These are phyloP conservation scores for Aspergillus quadricinctus DNA, from an alignment of 2,329 filamentous ascomycete genomes.

Conservation along the genomic window DNA sequence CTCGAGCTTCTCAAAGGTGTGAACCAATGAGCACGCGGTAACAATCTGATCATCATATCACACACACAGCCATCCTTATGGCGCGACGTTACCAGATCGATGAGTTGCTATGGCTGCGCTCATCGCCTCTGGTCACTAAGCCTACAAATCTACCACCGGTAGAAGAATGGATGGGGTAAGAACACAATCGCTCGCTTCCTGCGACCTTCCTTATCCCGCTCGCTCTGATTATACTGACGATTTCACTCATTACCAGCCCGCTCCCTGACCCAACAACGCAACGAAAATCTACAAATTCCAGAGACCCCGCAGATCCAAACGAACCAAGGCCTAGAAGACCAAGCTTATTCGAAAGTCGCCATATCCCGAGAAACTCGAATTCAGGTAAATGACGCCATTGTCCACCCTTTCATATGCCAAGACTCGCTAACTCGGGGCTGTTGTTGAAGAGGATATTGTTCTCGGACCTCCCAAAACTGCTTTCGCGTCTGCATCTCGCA, in stretches of 20 bases:
- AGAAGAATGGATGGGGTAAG: slow-evolving; percentile 96
- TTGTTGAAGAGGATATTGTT: slow-evolving; percentile 67
- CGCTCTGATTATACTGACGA: slow-evolving; percentile 17
- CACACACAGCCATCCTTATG: slow-evolving; percentile 29
- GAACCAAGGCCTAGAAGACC: slow-evolving; percentile 36
- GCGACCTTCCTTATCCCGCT: slow-evolving; percentile 1
- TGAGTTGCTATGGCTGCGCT: slow-evolving; percentile 68
- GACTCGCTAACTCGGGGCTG: slow-evolving; percentile 14
- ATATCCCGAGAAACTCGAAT: slow-evolving; percentile 46
- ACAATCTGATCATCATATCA: slow-evolving; percentile 15
- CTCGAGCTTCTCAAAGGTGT: slow-evolving; percentile 1
- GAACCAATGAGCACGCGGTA: slow-evolving; percentile 28
- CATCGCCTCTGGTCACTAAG: slow-evolving; percentile 78
- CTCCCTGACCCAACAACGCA: slow-evolving; percentile 39
- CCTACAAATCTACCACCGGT: slow-evolving; percentile 74
- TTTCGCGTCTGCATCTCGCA: slow-evolving; percentile 71
- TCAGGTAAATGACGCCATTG: slow-evolving; percentile 37
- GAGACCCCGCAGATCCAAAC: slow-evolving; percentile 32
- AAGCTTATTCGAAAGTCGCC: slow-evolving; percentile 41
- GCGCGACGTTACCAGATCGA: slow-evolving; percentile 67
- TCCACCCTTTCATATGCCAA: background rate
- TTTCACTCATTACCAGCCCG: slow-evolving; percentile 28
- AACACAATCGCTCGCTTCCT: slow-evolving; percentile 8
- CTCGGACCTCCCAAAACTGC: slow-evolving; percentile 78
- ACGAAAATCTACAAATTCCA: slow-evolving; percentile 33